Conservation (phyloP, 352 stramenopile genomes). For the Blastocystis sp. region DNA sequence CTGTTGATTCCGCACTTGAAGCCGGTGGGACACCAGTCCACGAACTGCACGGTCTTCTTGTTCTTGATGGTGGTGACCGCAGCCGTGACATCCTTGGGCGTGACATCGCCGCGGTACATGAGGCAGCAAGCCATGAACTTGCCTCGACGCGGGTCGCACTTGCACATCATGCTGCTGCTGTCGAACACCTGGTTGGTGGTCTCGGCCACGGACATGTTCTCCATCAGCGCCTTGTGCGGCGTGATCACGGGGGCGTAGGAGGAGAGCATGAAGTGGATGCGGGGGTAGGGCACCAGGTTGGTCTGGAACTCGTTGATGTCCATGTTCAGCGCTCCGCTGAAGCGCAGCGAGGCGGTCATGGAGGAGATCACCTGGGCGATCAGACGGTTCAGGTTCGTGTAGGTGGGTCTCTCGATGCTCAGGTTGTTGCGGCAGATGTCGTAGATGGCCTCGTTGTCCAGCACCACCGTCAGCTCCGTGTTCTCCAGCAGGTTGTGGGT, state of each 20-base stretch:
- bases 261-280: slow-evolving; percentile 98
- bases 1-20: slow-evolving; percentile 99
- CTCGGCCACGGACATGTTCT: slow-evolving; percentile 91
- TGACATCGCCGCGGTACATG: slow-evolving; percentile 90
- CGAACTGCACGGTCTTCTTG: slow-evolving; percentile 97
- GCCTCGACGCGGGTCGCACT: slow-evolving; percentile 94
- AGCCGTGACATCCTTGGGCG: slow-evolving; percentile 85
- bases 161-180: slow-evolving; percentile 95
- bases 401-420: slow-evolving; percentile 93
- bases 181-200: slow-evolving; percentile 98
- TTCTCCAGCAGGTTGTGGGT: slow-evolving; percentile 90
- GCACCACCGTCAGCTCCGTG: slow-evolving; percentile 88
- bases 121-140: slow-evolving; percentile 98
- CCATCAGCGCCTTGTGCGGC: slow-evolving; percentile 91
- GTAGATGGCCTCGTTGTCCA: slow-evolving; percentile 95
- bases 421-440: slow-evolving; percentile 91
- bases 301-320: slow-evolving; percentile 99
- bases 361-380: slow-evolving; percentile 92
- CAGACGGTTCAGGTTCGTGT: slow-evolving; percentile 95
- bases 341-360: slow-evolving; percentile 95
- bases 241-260: slow-evolving; percentile 96
- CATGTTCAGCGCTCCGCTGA: slow-evolving; percentile 94
- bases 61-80: slow-evolving; percentile 96
- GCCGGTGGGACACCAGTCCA: slow-evolving; percentile 95
- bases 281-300: slow-evolving; percentile 96